Evolutionary conservation across 2,329 filamentous ascomycete species (phyloP).

Genomic region (Rutstroemia sp.): DNA sequence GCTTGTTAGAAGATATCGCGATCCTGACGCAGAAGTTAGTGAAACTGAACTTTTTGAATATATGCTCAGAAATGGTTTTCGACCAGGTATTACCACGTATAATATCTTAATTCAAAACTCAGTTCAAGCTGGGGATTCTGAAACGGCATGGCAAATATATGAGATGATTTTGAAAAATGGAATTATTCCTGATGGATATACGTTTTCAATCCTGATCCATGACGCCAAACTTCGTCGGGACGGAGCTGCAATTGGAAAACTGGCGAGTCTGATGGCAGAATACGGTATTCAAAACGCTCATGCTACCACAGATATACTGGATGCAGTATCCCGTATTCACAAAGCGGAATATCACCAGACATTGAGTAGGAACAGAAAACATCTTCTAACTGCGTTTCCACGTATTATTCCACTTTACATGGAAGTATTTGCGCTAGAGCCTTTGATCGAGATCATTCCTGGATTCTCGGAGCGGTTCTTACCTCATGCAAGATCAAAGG

Average conservation of each 20-base stretch:
- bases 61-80: conserved; percentile 53
- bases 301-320: conserved; percentile 44
- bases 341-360: conserved; percentile 2
- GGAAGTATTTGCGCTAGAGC: conserved; percentile 25
- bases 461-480: conserved; percentile 12
- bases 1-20: conserved; percentile 36
- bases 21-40: conserved; percentile 35
- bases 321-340: neutral
- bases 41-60: conserved; percentile 46
- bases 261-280: conserved; percentile 46
- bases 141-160: conserved; percentile 58
- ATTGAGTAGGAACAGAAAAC: neutral
- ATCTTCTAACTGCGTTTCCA: conserved; percentile 19
- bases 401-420: conserved; percentile 29
- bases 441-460: conserved; percentile 27
- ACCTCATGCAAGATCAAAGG: neutral
- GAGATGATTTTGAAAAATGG: conserved; percentile 52
- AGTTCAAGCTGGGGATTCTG: conserved; percentile 53
- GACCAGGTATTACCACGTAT: conserved; percentile 55
- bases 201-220: conserved; percentile 63
- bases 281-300: conserved; percentile 40
- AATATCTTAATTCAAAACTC: conserved; percentile 67
- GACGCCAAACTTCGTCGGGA: conserved; percentile 50
- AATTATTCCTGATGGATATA: conserved; percentile 55
- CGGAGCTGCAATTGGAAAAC: conserved; percentile 41